Evolutionary conservation across 352 stramenopile species (phyloP).

Genomic region (Globisporangium apiculatum): DNA sequence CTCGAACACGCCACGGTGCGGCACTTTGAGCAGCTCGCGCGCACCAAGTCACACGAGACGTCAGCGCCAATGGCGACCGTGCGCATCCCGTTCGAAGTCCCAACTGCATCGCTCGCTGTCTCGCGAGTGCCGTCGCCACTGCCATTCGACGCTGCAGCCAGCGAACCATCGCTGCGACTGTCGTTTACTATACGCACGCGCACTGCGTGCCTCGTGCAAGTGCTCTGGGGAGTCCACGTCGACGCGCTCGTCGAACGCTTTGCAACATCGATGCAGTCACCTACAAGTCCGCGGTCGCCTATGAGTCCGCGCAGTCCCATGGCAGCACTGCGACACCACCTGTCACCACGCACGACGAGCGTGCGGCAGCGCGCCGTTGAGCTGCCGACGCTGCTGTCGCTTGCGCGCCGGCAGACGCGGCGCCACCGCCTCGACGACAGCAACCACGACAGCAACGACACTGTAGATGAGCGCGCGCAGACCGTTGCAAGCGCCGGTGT

Average conservation of each 20-base stretch:
- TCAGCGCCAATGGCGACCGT: constrained; percentile 35
- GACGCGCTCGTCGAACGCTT: constrained; percentile 20
- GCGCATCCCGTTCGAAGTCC: constrained; percentile 36
- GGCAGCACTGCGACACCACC: constrained; percentile 4
- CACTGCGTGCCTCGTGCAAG: constrained; percentile 20
- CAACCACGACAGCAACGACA: constrained; percentile 4
- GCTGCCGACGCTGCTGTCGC: constrained; percentile 18
- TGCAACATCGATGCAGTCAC: not conserved
- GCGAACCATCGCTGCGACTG: constrained; percentile 3
- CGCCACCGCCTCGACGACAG: constrained; percentile 19
- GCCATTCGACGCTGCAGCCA: not conserved
- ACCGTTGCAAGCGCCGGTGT: not conserved
- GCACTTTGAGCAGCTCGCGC: constrained; percentile 59
- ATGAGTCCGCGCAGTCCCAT: not conserved
- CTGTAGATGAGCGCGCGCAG: not conserved
- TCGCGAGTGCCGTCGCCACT: not conserved
- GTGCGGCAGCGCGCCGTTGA: constrained; percentile 2
- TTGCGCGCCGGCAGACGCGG: constrained; percentile 11
- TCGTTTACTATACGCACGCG: constrained; percentile 19
- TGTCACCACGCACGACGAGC: not conserved
- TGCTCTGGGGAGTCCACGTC: constrained; percentile 26
- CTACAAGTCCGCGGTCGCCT: constrained; percentile 1
- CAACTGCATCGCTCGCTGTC: constrained; percentile 24
- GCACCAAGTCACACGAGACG: constrained; percentile 27
- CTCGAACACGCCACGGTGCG: constrained; percentile 48